Evolutionary conservation across 1,284 basidiomycete genomes (phyloP), one percentile per base, ranked within the genome.

Genomic region (Irpex lacteus): DNA sequence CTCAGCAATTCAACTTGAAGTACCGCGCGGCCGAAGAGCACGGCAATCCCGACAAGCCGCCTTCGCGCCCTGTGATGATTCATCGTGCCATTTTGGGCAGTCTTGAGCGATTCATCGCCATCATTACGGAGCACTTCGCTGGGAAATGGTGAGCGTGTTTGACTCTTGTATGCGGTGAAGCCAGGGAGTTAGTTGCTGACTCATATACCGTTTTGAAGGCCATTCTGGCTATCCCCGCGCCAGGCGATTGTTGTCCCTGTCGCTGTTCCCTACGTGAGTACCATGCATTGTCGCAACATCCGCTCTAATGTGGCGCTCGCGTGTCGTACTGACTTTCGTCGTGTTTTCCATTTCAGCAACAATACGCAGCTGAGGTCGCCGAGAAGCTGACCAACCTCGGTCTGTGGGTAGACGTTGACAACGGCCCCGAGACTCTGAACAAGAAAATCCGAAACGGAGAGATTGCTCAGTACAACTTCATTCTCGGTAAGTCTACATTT

Each of bases 361-460:
- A 92, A 36, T 99, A 99, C 74, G 97, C 97, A 2, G 80, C 88
- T 57, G 85, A 95, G 74, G 88, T 98, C 38, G 84, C 85, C 36
- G 81, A 88, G 61, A 84, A 81, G 66, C 84, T 99, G 11, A 84
- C 82, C 68, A 82, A 85, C 61, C 79, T 85, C 5, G 95, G 94
- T 2, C 80, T 99, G 63, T 98, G 86, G 73, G 91, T 92, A 47
- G 98, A 99, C 71, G 95, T 94, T 13, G 98, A 99, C 77, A 90
- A 96, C 67, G 88, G 91, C 36, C 90, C 93, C 62, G 93, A 98
- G 75, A 99, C 98, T 1, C 85, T 99, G 36, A 91, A 88, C 68
- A 99, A 99, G 86, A 99, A 98, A 85, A 95, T 99, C 72, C 85
- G 94, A 36, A 96, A 95, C 73, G 94, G 91, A 36, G 94, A 96